Base-by-base conservation (phyloP, 371 early-diverging fungal species). In the Quaeritorhiza haematococci region DNA sequence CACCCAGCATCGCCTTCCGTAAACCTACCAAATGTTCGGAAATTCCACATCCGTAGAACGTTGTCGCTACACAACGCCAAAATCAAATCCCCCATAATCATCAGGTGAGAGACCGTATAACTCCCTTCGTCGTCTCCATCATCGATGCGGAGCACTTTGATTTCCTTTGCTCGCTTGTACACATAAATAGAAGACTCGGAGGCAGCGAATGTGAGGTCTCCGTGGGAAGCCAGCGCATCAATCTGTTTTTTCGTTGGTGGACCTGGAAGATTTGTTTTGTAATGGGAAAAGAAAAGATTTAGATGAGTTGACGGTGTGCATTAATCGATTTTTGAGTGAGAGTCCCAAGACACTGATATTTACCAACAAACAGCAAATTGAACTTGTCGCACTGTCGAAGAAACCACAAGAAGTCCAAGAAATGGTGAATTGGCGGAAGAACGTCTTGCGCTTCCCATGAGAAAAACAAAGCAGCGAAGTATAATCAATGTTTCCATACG, bases 41-140 rank as follows among this genome's bases (percentile, higher is more conserved):
- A 73, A 63, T 90, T 78, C 87, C 90, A 93, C 34, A 91, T 71
- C n/a, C 82, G 76, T 32, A 94, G 61, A 3, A 76, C 67, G 63
- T 93, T 92, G 61, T 91, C 91, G 46, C 84, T 85, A 64, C 84
- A 85, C 45, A 90, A 68, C 3, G 80, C 90, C n/a, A 92, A 73
- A 8, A 95, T 55, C 56, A 84, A 76, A 45, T 86, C 78, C 29
- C 94, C 93, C 56, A 94, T 80, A 32, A 89, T 78, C 55, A 76
- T 53, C 48, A 92, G 61, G 41, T 58, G 47, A 24, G 57, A 44
- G 41, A 74, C 57, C 59, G 65, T 38, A 38, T 38, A 38, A 38
- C 28, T 8, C 30, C 8, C 55, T 13, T 23, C 26, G 17, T 15
- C 50, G 26, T 49, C 8, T 49, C 10, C 7, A 33, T 27, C 7